Conservation (phyloP, 1,284 basidiomycete species). For the Dichomitus squalens region DNA sequence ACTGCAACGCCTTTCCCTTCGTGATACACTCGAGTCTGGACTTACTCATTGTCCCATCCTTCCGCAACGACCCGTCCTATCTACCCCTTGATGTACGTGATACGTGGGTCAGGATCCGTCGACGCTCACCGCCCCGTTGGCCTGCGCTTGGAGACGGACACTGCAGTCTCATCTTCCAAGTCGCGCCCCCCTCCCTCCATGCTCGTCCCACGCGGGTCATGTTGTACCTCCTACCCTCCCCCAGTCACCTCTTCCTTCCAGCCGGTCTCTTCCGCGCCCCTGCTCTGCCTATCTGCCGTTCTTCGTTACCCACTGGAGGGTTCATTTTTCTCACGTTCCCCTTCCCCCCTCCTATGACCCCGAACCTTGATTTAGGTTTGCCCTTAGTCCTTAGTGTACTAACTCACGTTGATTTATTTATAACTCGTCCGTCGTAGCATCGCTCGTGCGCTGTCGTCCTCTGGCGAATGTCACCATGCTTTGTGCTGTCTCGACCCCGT, state of each 20-base stretch:
- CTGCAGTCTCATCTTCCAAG: not conserved
- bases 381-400: slow-evolving; percentile 18
- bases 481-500: not conserved
- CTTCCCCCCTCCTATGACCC: slow-evolving; percentile 4
- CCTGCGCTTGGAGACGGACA: slow-evolving; percentile 6
- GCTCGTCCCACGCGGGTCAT: not conserved
- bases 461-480: not conserved
- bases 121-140: slow-evolving; percentile 3
- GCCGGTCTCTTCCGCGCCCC: not conserved
- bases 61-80: not conserved
- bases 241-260: not conserved
- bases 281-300: not conserved
- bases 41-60: slow-evolving; percentile 15
- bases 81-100: slow-evolving; percentile 20
- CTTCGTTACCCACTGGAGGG: slow-evolving; percentile 18
- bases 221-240: not conserved
- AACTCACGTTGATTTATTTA: slow-evolving; percentile 27
- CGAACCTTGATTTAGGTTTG: not conserved
- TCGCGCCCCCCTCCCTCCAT: not conserved
- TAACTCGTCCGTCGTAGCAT: slow-evolving; percentile 11
- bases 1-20: slow-evolving; percentile 14
- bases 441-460: too few species aligned
- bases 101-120: slow-evolving; percentile 17
- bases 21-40: slow-evolving; percentile 19
- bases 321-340: not conserved